Evolutionary conservation across 1,139 yeast species (phyloP), one percentile per base, ranked within the genome.

Genomic region (Suhomyces kunorum): DNA sequence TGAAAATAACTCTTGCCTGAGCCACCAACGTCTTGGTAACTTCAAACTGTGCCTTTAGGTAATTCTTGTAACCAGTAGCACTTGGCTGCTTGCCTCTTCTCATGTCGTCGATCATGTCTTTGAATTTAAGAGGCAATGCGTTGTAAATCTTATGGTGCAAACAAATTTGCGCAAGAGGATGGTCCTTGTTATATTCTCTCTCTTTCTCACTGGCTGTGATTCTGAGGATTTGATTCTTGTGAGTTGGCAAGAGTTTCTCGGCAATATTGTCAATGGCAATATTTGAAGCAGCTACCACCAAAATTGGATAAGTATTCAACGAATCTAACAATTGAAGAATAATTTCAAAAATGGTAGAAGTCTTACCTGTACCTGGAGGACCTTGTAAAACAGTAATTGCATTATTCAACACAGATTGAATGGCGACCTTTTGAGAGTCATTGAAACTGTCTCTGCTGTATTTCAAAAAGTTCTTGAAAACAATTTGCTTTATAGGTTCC

Each of bases 211-310:
- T 66, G 0, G 88, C 77, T 1, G 80, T 76, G 43, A 83, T 80
- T 64, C 90, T 69, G 37, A 83, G 56, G 15, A 82, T 74, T 28
- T 75, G 76, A 36, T 70, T 70, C 6, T 73, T 75, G 46, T 77
- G 76, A 29, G 71, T 68, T 4, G 64, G 64, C 55, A 78, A 55
- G 44, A 83, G 65, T 52, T 83, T 82, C 52, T 83, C 89, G 0
- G 88, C 89, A 58, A 83, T 82, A 50, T 83, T 83, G 55, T 83
- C 90, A 51, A 83, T 81, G 2, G 90, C 89, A 55, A 83, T 80
- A 53, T 83, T 83, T 1, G 88, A 82, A 0, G 87, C 86, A 0
- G 90, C 89, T 38, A 82, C 87, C 39, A 83, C 87, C 43, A 82
- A 65, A 29, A 83, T 80, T 3, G 90, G 89, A 50, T 66, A 78